These are phyloP conservation scores for Penicillium desertorum DNA, from an alignment of 495 filamentous ascomycete species.

Conservation along the genomic window DNA sequence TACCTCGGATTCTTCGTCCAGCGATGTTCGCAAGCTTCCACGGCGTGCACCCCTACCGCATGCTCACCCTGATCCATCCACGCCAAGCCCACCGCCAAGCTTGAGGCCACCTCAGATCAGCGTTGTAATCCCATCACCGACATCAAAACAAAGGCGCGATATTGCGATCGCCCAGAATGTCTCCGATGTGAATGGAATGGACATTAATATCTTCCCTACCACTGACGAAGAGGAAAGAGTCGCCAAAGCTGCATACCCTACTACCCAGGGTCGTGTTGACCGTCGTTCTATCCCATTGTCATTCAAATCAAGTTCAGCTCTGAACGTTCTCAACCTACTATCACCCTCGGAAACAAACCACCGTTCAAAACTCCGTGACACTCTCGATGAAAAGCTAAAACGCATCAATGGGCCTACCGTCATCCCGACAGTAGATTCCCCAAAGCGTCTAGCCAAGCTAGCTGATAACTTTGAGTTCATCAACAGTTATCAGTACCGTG, in stretches of 20 bases:
- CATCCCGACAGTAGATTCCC: conserved; percentile 23
- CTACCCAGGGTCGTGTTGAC: conserved; percentile 13
- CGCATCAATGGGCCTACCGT: conserved; percentile 33
- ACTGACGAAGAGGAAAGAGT: conserved; percentile 25
- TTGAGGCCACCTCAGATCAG: conserved; percentile 8
- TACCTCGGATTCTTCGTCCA: background rate
- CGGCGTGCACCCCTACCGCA: background rate
- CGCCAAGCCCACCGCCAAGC: conserved; percentile 15
- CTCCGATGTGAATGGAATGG: conserved; percentile 19
- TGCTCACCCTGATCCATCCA: background rate
- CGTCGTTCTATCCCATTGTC: conserved; percentile 12
- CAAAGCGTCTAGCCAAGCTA: conserved; percentile 23
- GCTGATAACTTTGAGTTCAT: conserved; percentile 47
- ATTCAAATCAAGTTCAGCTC: conserved; percentile 4
- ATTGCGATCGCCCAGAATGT: background rate
- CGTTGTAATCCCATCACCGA: conserved; percentile 32
- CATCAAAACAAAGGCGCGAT: conserved; percentile 17
- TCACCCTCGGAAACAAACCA: background rate
- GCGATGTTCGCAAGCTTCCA: background rate
- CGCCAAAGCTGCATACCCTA: conserved; percentile 26
- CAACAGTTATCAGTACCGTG: conserved; percentile 38
- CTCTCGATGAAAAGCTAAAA: conserved; percentile 27
- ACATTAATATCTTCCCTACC: conserved; percentile 27
- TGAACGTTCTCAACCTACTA: background rate
- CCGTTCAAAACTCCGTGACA: conserved; percentile 13